A percentile compares a stretch with the other conserved stretches of the same genome.
phyloP scores from a whole-genome alignment of 495 filamentous ascomycete species.

The Lasiosphaeria ovina region DNA sequence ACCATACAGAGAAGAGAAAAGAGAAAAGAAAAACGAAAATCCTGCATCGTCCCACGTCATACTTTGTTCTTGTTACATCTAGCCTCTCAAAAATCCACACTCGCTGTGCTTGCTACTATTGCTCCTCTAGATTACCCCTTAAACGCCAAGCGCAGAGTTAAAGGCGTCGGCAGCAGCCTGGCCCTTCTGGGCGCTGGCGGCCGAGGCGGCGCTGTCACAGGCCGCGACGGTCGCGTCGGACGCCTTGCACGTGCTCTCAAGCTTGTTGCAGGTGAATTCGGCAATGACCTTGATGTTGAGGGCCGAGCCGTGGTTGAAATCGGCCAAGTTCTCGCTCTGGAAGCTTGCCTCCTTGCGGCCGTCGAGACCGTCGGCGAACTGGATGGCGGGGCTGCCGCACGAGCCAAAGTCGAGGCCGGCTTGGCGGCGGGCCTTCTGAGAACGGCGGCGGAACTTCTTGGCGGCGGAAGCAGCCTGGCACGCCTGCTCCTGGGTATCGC shows the following conservation, averaged over 20 bases:
- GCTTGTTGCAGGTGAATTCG: conserved; percentile 55
- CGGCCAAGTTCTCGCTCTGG: conserved; percentile 45
- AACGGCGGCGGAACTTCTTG: conserved; percentile 19
- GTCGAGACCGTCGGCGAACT: conserved; percentile 53
- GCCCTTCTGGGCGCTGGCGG: conserved; percentile 32
- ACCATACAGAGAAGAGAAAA: neutral
- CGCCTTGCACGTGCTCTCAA: conserved; percentile 54
- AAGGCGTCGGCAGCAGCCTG: conserved; percentile 62
- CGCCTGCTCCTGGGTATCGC: conserved; percentile 45
- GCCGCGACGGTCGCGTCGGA: conserved; percentile 41
- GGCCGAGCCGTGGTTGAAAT: conserved; percentile 60
- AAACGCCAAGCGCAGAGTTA: conserved; percentile 47
- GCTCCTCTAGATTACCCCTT: neutral
- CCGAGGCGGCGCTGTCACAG: conserved; percentile 46
- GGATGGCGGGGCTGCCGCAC: conserved; percentile 55
- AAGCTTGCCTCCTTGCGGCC: conserved; percentile 52
- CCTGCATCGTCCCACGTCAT: neutral
- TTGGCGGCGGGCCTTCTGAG: conserved; percentile 28
- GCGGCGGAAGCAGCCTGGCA: conserved; percentile 40
- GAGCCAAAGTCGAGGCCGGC: conserved; percentile 42
- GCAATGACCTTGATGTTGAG: conserved; percentile 55
- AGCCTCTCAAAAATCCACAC: neutral
- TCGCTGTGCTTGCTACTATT: neutral
- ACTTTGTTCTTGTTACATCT: neutral
- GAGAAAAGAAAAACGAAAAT: neutral